These are phyloP conservation scores for Casuarina glauca DNA, from an alignment of 306 rosid genomes.

Conservation along the genomic window DNA sequence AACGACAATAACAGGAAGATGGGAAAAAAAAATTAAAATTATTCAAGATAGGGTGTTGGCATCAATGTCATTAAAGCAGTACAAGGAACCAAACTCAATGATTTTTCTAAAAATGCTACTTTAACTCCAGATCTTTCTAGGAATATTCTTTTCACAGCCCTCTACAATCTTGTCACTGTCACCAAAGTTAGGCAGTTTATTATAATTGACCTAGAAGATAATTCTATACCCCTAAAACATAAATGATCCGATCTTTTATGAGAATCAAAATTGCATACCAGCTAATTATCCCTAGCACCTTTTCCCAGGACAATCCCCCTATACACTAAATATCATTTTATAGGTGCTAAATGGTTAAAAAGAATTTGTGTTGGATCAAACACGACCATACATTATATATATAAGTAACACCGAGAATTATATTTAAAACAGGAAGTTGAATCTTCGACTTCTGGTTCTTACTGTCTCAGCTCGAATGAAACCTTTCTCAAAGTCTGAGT, in stretches of 20 bases:
- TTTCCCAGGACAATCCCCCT: not conserved
- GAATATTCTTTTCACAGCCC: not conserved
- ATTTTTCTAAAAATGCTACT: no score
- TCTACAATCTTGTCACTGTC: not conserved
- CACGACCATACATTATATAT: not conserved
- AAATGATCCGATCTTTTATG: not conserved
- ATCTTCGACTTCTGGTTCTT: slow-evolving; percentile 32
- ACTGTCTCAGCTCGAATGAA: slow-evolving; percentile 98
- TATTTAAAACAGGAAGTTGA: slow-evolving; percentile 7
- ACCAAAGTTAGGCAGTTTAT: not conserved
- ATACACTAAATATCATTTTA: not conserved
- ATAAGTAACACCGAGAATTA: not conserved
- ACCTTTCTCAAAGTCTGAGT: slow-evolving; percentile 98
- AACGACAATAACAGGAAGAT: no score
- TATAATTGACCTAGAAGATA: not conserved
- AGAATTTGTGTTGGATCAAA: not conserved
- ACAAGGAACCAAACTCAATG: not conserved
- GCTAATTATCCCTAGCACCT: not conserved
- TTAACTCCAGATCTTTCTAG: not conserved
- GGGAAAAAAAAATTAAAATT: not conserved
- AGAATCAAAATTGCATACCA: not conserved
- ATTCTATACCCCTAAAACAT: not conserved
- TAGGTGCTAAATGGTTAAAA: not conserved
- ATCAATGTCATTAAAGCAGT: not conserved
- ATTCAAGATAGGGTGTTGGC: not conserved